Base-by-base conservation (phyloP, 164 flowering plant genomes). In the Chimonanthus praecox region DNA sequence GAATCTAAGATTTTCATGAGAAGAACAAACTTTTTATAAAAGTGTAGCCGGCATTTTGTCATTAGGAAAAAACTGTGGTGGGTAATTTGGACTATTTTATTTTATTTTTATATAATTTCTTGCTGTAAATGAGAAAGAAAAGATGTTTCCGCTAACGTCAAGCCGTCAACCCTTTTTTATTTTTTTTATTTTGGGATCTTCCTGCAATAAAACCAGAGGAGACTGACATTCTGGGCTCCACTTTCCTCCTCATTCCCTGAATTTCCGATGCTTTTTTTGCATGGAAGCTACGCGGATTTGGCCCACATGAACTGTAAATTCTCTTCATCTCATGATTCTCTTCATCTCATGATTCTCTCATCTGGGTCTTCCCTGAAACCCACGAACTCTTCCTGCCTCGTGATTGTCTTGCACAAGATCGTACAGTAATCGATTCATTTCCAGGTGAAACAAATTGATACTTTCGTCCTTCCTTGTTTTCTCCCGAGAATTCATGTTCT, bases 261-360 rank as follows among this genome's bases (percentile, higher is more conserved):
- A 10, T 44, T 66, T 66, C 15, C 47, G 47, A 54, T 20, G 47
- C 3, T 63, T 66, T 68, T 68, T 48, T 68, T 16, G 70, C 70
- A 20, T 48, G 33, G 48, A 48, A 68, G 51, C 50, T 33, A 47
- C 9, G 70, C 3, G 13, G 6, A 68, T 48, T 68, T 18, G 70
- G 70, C 43, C 33, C 51, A 6, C 18, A 13, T 11, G 54, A 47
- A 15, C 70, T 68, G 44, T 20, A 48, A 47, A 47, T 15, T 68
- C 54, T 5, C 21, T 11, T 2, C 70, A 13, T 68, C 54, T n/a
- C 70, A 68, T 48, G 54, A 68, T 48, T 68, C 70, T 18, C 54
- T 68, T n/a, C n/a, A n/a, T 68, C 54, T n/a, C 70, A 68, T 48
- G 54, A 68, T 48, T 68, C 70, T 18, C 54, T 68, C 70, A 47